Conservation (phyloP, 164 flowering plant species). For the Magnolia sinica region DNA sequence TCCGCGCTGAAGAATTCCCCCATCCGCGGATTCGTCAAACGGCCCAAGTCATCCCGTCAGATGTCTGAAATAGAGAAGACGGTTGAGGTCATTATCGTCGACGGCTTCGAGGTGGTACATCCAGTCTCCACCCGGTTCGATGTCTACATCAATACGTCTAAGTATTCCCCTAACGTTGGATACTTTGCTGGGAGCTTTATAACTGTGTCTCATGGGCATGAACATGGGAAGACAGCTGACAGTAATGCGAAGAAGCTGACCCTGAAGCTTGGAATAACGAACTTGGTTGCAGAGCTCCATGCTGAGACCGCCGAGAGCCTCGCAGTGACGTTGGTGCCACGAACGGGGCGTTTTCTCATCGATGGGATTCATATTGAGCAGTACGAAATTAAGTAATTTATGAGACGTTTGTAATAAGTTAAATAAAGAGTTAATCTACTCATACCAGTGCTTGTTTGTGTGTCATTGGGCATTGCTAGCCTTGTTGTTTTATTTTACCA, state of each 20-base stretch:
- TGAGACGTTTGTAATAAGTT: too few relatives aligned
- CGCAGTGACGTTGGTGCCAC: neutral
- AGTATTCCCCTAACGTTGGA: neutral
- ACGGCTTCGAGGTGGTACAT: neutral
- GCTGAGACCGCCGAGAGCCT: neutral
- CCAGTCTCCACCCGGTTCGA: neutral
- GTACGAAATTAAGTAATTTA: neutral
- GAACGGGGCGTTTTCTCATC: neutral
- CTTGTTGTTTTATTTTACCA: too few relatives aligned
- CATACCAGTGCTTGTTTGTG: too few relatives aligned
- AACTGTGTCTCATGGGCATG: too few relatives aligned
- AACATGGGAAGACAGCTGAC: too few relatives aligned
- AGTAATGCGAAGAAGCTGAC: too few relatives aligned
- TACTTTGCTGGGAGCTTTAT: slow-evolving; percentile 4
- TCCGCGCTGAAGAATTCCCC: neutral
- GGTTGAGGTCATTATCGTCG: neutral
- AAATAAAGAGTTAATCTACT: too few relatives aligned
- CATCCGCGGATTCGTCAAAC: neutral
- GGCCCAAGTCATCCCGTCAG: slow-evolving; percentile 1
- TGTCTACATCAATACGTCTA: neutral
- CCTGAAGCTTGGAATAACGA: too few relatives aligned
- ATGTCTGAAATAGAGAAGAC: neutral
- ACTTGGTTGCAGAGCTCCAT: neutral
- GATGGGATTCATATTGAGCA: neutral
- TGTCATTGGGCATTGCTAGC: too few relatives aligned